Percentiles rank a stretch among this genome's conserved stretches.
These are phyloP conservation scores for Moesziomyces sp. DNA, from an alignment of 1,284 basidiomycete genomes.

Conservation along the genomic window DNA sequence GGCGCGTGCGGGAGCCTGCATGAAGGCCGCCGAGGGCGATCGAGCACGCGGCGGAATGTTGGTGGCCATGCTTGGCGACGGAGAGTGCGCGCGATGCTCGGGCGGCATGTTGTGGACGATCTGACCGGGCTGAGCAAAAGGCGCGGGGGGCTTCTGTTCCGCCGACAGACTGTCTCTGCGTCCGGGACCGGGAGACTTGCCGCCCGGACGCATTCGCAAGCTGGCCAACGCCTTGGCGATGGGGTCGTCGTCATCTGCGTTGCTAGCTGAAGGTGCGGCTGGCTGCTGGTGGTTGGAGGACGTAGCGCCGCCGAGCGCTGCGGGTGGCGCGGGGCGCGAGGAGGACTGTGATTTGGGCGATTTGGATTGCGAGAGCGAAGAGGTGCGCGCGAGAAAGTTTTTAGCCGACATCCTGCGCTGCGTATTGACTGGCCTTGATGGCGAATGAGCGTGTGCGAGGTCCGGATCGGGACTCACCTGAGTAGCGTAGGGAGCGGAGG, in stretches of 20 bases:
- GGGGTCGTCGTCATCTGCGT: conserved; percentile 75
- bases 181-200: conserved; percentile 50
- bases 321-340: conserved; percentile 30
- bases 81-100: conserved; percentile 43
- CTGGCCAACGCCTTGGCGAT: conserved; percentile 78
- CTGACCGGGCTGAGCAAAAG: conserved; percentile 42
- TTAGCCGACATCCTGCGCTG: conserved; percentile 56
- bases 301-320: conserved; percentile 24
- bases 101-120: conserved; percentile 43
- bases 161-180: conserved; percentile 43
- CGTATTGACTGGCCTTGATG: not conserved
- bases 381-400: conserved; percentile 59
- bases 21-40: conserved; percentile 80
- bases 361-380: conserved; percentile 49
- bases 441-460: not conserved
- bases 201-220: conserved; percentile 68
- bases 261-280: conserved; percentile 10
- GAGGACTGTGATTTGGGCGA: conserved; percentile 28
- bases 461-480: conserved; percentile 34
- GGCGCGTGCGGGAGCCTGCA: conserved; percentile 75
- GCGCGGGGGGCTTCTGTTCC: conserved; percentile 19
- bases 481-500: conserved; percentile 16
- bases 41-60: conserved; percentile 72
- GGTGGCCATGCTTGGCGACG: conserved; percentile 42
- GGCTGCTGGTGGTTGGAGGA: conserved; percentile 1